Evolutionary conservation across 495 filamentous ascomycete genomes (phyloP).

Genomic region (Xylaria acuta): DNA sequence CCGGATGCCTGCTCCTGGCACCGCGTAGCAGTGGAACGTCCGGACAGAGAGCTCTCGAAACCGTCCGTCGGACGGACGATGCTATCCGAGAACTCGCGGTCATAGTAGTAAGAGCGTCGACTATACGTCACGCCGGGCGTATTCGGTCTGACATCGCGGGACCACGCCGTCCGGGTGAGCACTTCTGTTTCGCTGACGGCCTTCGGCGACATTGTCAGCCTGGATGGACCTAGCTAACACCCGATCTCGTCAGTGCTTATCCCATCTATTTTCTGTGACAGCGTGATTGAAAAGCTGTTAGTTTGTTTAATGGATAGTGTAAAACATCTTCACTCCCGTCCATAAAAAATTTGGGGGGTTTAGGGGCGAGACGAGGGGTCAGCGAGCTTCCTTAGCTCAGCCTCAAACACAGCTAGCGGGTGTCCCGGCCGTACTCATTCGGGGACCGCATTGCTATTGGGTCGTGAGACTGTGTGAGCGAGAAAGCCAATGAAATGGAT

Average conservation of each 20-base stretch:
- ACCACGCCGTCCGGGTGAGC: slow-evolving; percentile 17
- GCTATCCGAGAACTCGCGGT: slow-evolving; percentile 21
- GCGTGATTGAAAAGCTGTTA: no score
- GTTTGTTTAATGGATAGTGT: not conserved
- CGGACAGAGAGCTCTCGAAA: not conserved
- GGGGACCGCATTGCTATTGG: not conserved
- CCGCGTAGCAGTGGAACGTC: not conserved
- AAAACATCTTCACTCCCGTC: not conserved
- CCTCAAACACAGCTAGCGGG: not conserved
- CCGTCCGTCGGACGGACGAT: slow-evolving; percentile 9
- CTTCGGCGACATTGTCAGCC: slow-evolving; percentile 17
- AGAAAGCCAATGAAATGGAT: slow-evolving; percentile 1
- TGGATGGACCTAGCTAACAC: not conserved
- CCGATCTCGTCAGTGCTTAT: not conserved
- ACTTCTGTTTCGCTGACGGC: not conserved
- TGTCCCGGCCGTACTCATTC: not conserved
- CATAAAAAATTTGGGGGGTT: not conserved
- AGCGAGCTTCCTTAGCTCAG: not conserved
- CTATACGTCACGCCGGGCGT: slow-evolving; percentile 8
- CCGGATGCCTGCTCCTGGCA: not conserved
- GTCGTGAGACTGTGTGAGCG: not conserved
- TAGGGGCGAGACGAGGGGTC: not conserved
- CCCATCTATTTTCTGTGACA: not conserved
- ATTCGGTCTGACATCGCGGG: slow-evolving; percentile 6
- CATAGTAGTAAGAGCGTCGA: slow-evolving; percentile 6